phyloP scores from a whole-genome alignment of 306 rosid genomes.

The Corylus avellana region DNA sequence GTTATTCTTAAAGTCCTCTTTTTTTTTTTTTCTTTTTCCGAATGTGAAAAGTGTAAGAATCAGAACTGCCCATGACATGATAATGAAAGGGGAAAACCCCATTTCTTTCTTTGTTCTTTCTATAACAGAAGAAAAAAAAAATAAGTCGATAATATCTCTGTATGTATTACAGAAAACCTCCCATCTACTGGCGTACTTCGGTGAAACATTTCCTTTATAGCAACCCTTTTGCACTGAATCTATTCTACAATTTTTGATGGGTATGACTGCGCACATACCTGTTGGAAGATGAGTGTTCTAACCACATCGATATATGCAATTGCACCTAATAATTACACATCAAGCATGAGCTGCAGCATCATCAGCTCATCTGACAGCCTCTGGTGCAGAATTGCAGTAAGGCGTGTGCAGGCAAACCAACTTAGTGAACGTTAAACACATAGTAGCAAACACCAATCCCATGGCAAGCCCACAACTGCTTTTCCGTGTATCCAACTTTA shows the following conservation, averaged over 20 bases:
- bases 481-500: slow-evolving; percentile 65
- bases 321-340: background rate
- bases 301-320: background rate
- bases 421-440: slow-evolving; percentile 87
- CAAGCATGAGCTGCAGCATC: slow-evolving; percentile 26
- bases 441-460: slow-evolving; percentile 65
- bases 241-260: background rate
- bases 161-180: slow-evolving; percentile 4
- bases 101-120: background rate
- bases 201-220: background rate
- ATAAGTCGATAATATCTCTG: background rate
- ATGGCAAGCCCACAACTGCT: slow-evolving; percentile 67
- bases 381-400: slow-evolving; percentile 98
- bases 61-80: background rate
- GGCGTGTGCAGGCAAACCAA: slow-evolving; percentile 98
- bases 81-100: background rate
- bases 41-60: slow-evolving; percentile 5
- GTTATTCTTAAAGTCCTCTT: no score
- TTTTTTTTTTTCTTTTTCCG: background rate
- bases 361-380: slow-evolving; percentile 72
- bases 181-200: background rate
- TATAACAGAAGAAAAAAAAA: background rate
- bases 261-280: background rate
- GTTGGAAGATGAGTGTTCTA: background rate
- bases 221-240: background rate